Conservation (phyloP, 2,329 filamentous ascomycete genomes). For the Penicillium sp. region DNA sequence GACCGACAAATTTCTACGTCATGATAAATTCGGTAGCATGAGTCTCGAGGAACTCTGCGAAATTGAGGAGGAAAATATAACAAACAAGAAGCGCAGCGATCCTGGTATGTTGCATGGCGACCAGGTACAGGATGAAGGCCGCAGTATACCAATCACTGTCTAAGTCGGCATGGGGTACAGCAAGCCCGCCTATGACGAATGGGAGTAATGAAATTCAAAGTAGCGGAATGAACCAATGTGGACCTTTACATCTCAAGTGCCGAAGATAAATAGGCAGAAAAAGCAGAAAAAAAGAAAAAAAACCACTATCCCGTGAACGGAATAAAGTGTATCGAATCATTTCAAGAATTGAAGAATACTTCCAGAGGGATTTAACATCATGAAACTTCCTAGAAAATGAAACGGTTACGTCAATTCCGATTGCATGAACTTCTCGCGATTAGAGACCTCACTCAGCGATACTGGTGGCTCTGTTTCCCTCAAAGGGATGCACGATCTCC, state of each 20-base stretch:
- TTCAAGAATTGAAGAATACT: background rate
- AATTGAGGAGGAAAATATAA: too few relatives aligned
- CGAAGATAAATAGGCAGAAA: too few relatives aligned
- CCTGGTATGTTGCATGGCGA: constrained; percentile 43
- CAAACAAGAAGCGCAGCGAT: too few relatives aligned
- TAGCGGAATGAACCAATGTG: constrained; percentile 14
- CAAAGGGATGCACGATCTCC: constrained; percentile 4
- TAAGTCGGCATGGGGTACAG: constrained; percentile 22
- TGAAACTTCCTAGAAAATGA: background rate
- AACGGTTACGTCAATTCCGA: constrained; percentile 5
- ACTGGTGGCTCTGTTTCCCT: constrained; percentile 16
- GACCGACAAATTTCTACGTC: too few relatives aligned
- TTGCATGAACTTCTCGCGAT: constrained; percentile 15
- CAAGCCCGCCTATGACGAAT: constrained; percentile 9
- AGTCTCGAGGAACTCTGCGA: too few relatives aligned
- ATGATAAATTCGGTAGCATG: too few relatives aligned
- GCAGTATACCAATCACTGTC: constrained; percentile 50
- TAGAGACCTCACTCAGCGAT: constrained; percentile 1
- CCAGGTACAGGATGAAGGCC: constrained; percentile 46
- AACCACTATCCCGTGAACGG: background rate
- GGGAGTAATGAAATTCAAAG: constrained; percentile 13
- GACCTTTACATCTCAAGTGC: constrained; percentile 13
- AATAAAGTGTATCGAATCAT: too few relatives aligned
- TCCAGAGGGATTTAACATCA: background rate
- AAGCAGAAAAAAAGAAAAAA: too few relatives aligned